Base-by-base conservation (phyloP, 306 rosid species). In the Malus sieversii region DNA sequence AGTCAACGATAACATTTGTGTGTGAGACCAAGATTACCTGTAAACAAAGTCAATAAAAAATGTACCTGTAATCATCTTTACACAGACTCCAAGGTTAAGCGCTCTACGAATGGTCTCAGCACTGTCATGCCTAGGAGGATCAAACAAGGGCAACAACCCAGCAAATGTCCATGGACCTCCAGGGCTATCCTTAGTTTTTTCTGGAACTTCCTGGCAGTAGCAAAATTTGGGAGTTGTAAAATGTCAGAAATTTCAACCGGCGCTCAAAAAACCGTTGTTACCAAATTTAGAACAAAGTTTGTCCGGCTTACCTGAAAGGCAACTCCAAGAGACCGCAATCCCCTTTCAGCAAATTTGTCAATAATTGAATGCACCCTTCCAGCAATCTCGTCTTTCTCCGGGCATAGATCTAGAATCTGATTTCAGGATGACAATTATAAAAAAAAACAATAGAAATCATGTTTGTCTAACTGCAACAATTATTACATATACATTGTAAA, bases 51-150 rank as follows among this genome's bases (percentile, higher is more conserved):
- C 38, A 33, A 33, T 33, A 13, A 4, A 48, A 48, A 48, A 13
- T 22, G 70, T 85, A 92, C 97, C 97, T 78, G 97, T 92, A 80
- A 92, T 92, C 97, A 92, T 92, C 88, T 92, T 92, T 75, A 92
- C 97, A 65, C 88, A 79, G 38, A 92, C 97, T 76, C 97, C 97
- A 61, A 92, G 96, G 82, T 88, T 81, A 72, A 92, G 97, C 9
- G 97, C 97, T 82, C 93, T 90, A 1, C 86, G 90, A 65, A 92
- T 92, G 78, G 97, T 92, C 87, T 92, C 97, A 14, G 96, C 97
- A 77, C 97, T 92, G 63, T 92, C 97, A 73, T 90, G 97, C 80
- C 97, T 87, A 18, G 96, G 97, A 48, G 97, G 96, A 84, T 92
- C 97, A 84, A 92, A 92, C 86, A 92, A 87, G 79, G 97, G 90